Percentiles rank a stretch among this genome's conserved stretches.
phyloP scores from a whole-genome alignment of 1,139 yeast genomes.

The Diutina scorzettiae region DNA sequence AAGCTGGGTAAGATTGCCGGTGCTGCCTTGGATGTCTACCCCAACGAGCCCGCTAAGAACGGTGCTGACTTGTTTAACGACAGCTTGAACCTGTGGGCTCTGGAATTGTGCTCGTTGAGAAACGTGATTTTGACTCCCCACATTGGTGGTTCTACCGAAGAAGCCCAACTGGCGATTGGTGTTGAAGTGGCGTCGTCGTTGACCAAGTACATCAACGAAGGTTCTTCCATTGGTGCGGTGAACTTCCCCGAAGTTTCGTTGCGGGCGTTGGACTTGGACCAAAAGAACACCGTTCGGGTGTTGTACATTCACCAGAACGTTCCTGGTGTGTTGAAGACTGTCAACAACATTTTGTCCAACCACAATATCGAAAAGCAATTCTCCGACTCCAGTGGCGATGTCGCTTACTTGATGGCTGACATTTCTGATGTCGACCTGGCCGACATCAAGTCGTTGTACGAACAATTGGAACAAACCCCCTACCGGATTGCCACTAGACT shows the following conservation, averaged over 20 bases:
- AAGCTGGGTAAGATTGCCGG: conserved; percentile 93
- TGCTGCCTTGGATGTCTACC: conserved; percentile 94
- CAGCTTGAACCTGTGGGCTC: conserved; percentile 69
- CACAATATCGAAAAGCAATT: conserved; percentile 97
- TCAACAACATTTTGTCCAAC: conserved; percentile 86
- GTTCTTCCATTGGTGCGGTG: conserved; percentile 91
- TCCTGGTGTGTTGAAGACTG: conserved; percentile 97
- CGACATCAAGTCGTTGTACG: conserved; percentile 77
- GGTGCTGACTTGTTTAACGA: conserved; percentile 72
- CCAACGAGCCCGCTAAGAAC: conserved; percentile 95
- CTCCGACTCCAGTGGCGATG: conserved; percentile 90
- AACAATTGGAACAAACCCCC: conserved; percentile 81
- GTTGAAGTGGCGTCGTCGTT: conserved; percentile 83
- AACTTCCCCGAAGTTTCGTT: conserved; percentile 97
- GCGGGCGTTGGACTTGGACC: conserved; percentile 83
- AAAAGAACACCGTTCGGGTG: conserved; percentile 82
- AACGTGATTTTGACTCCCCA: conserved; percentile 93
- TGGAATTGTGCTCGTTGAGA: conserved; percentile 71
- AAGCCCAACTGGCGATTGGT: conserved; percentile 97
- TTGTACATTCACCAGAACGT: conserved; percentile 94
- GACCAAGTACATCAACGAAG: conserved; percentile 90
- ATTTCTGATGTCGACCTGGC: conserved; percentile 73
- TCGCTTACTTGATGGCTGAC: conserved; percentile 98
- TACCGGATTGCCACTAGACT: conserved; percentile 87
- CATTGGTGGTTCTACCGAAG: conserved; percentile 98